phyloP scores from a whole-genome alignment of 2,329 filamentous ascomycete species.

The Cytospora schulzeri region DNA sequence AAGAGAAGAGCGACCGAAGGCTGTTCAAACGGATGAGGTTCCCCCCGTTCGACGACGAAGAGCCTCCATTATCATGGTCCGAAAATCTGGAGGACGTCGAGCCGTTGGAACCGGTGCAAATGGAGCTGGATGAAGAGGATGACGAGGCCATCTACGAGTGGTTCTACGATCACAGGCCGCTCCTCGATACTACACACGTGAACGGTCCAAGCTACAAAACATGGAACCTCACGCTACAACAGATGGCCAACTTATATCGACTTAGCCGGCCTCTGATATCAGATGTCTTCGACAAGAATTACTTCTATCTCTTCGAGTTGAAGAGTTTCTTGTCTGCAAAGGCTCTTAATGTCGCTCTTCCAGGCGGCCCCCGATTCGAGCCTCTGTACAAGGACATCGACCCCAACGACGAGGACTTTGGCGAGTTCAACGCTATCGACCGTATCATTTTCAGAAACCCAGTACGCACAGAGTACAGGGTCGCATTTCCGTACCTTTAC shows the following conservation, averaged over 20 bases:
- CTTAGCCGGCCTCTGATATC: constrained; percentile 88
- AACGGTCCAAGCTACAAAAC: constrained; percentile 96
- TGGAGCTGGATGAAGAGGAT: constrained; percentile 94
- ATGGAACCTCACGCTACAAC: constrained; percentile 90
- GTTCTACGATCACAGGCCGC: constrained; percentile 94
- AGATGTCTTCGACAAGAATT: constrained; percentile 93
- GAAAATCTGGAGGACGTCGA: constrained; percentile 99
- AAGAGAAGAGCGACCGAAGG: constrained; percentile 93
- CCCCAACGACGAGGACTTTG: constrained; percentile 98
- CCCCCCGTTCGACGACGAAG: constrained; percentile 97
- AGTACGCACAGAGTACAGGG: constrained; percentile 92
- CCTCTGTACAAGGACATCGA: constrained; percentile 98
- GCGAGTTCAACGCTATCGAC: constrained; percentile 99
- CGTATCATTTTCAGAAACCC: constrained; percentile 97
- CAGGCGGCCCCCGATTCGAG: constrained; percentile 95
- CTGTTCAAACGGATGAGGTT: constrained; percentile 99
- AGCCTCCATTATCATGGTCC: constrained; percentile 95
- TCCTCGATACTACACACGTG: constrained; percentile 89
- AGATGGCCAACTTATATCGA: constrained; percentile 95
- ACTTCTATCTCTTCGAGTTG: constrained; percentile 95
- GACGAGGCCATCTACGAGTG: constrained; percentile 91
- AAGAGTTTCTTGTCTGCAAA: constrained; percentile 96
- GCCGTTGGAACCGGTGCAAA: constrained; percentile 94
- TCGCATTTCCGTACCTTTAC: constrained; percentile 93
- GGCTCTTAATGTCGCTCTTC: constrained; percentile 93